Percentiles rank a stretch among this genome's conserved stretches.
These are phyloP conservation scores for Stylosanthes scabra DNA, from an alignment of 331 rosid species.

Conservation along the genomic window DNA sequence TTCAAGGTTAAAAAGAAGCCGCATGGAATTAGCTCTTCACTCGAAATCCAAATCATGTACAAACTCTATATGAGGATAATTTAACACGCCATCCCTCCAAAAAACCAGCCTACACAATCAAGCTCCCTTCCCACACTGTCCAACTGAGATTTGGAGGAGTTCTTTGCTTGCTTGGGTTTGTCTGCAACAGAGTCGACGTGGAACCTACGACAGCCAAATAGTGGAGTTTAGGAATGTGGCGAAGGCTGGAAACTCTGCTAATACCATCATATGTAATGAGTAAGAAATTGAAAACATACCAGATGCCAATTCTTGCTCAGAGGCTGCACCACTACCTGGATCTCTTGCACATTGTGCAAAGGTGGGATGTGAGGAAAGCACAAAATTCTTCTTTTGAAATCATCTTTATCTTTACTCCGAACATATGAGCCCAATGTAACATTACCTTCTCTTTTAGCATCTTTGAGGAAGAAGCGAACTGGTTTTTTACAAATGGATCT, in stretches of 20 bases:
- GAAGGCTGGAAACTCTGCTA: slow-evolving; percentile 9
- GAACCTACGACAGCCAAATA: slow-evolving; percentile 56
- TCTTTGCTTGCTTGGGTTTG: slow-evolving; percentile 53
- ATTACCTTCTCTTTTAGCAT: slow-evolving; percentile 54
- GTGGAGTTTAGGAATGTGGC: slow-evolving; percentile 37
- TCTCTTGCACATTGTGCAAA: slow-evolving; percentile 51
- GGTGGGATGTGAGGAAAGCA: slow-evolving; percentile 65
- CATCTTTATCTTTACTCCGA: slow-evolving; percentile 55
- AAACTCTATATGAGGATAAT: slow-evolving; percentile 30
- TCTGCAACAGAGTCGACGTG: slow-evolving; percentile 76
- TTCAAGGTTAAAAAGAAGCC: slow-evolving; percentile 41
- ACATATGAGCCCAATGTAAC: slow-evolving; percentile 65
- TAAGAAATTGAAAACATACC: slow-evolving; percentile 51
- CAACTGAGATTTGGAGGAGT: slow-evolving; percentile 61
- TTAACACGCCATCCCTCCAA: slow-evolving; percentile 25
- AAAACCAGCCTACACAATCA: slow-evolving; percentile 39
- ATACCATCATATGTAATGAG: slow-evolving; percentile 27
- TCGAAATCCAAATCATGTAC: slow-evolving; percentile 40
- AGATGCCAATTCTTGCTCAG: slow-evolving; percentile 73
- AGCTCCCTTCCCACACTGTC: slow-evolving; percentile 63
- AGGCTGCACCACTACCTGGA: slow-evolving; percentile 58
- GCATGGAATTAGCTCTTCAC: slow-evolving; percentile 49
- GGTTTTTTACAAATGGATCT: slow-evolving; percentile 74
- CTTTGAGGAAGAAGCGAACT: slow-evolving; percentile 63
- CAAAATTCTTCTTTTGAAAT: slow-evolving; percentile 63